Evolutionary conservation across 805 yeast genomes (phyloP).

Genomic region (Millerozyma acaciae): DNA sequence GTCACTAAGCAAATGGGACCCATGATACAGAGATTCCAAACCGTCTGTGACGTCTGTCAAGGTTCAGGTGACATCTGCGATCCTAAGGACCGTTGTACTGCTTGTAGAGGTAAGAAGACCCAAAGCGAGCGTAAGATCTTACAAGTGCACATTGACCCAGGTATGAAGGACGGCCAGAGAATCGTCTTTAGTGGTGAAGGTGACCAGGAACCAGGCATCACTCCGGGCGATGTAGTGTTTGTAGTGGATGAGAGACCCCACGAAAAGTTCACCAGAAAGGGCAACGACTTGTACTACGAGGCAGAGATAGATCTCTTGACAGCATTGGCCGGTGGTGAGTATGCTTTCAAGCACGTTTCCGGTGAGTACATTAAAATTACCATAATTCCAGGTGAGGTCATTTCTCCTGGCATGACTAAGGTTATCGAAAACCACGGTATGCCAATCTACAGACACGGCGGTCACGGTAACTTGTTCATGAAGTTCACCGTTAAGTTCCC

Average conservation of each 20-base stretch:
- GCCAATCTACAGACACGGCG: conserved; percentile 90
- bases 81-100: conserved; percentile 82
- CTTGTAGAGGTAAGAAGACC: conserved; percentile 87
- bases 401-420: conserved; percentile 77
- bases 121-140: conserved; percentile 83
- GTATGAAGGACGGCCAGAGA: conserved; percentile 93
- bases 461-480: conserved; percentile 80
- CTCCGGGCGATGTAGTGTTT: conserved; percentile 96
- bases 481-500: conserved; percentile 93
- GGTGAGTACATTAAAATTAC: conserved; percentile 86
- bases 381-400: conserved; percentile 88
- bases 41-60: conserved; percentile 85
- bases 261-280: conserved; percentile 77
- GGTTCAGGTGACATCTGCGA: conserved; percentile 90
- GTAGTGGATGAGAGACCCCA: conserved; percentile 90
- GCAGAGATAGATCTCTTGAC: conserved; percentile 89
- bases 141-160: conserved; percentile 93
- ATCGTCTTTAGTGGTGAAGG: conserved; percentile 93
- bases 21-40: conserved; percentile 96
- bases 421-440: conserved; percentile 92
- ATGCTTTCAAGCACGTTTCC: conserved; percentile 82
- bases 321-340: conserved; percentile 94
- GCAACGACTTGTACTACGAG: conserved; percentile 79
- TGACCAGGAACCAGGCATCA: conserved; percentile 91
- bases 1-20: conserved; percentile 99